Base-by-base conservation (phyloP, 148 eudicot species). In the Camellia sinensis region DNA sequence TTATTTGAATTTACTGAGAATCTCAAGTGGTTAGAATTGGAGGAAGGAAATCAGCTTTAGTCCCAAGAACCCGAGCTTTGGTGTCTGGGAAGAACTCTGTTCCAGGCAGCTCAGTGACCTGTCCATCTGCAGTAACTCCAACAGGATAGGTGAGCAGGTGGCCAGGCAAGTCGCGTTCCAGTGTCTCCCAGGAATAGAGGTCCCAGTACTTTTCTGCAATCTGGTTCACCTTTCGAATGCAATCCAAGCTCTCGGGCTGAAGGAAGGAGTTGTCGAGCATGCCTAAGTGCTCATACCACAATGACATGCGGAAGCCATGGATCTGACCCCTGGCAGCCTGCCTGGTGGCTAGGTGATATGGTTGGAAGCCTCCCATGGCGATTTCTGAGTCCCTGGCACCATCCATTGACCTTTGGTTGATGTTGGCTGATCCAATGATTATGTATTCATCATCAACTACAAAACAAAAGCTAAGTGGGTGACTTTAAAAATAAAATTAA, bases 281-380 rank as follows among this genome's bases (percentile, higher is more conserved):
- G 71, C 89, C 85, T 19, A 87, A 56, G 79, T 87, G 89, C 70
- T 89, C 91, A 64, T 87, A 87, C 91, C 91, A 89, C 18, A 89
- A 63, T 14, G 87, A 69, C 91, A 89, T 85, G 17, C 91, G 67
- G 73, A 89, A 89, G 10, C 89, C 89, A 64, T 85, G 86, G 9
- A 89, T 80, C 73, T 89, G 82, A 7, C 91, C 91, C 79, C 83
- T 79, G 19, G 88, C 79, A 22, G 79, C 73, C 17, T 83, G 44
- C 29, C 61, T 41, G 45, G 80, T 40, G 79, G 46, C 60, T 2
- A 87, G 78, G 75, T 89, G 88, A 82, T 89, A 7, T 6, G 91
- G 91, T 72, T 89, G 91, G 89, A 72, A 89, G 2, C 82, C 88
- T 71, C 91, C 91, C 91, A 89, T 89, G 11, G 91, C 89, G 67